These are phyloP conservation scores for Starmerella riodocensis DNA, from an alignment of 805 yeast genomes.

Conservation along the genomic window DNA sequence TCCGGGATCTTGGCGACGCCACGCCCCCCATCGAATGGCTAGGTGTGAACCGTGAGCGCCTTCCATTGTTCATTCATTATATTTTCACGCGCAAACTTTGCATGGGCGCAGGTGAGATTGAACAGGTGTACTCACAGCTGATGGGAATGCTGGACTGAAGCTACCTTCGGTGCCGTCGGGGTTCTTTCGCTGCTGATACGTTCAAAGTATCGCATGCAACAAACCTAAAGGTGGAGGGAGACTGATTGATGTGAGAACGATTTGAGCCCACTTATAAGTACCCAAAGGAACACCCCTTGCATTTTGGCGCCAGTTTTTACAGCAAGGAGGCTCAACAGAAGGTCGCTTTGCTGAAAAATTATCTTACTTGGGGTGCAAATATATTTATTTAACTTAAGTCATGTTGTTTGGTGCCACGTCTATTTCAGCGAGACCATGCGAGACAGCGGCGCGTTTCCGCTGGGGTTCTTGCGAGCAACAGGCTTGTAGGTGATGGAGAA, in stretches of 20 bases:
- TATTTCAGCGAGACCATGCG: conserved; percentile 25
- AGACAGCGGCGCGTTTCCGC: conserved; percentile 24
- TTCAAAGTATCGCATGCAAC: too few relatives aligned
- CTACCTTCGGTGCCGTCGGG: too few relatives aligned
- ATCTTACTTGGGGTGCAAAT: conserved; percentile 3
- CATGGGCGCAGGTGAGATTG: conserved; percentile 57
- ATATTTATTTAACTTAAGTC: conserved; percentile 8
- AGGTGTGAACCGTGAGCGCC: conserved; percentile 74
- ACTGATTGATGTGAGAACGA: too few relatives aligned
- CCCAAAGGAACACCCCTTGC: too few relatives aligned
- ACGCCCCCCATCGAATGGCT: conserved; percentile 98
- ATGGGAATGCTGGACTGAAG: conserved; percentile 14
- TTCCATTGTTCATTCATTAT: conserved; percentile 82
- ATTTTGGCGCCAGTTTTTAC: too few relatives aligned
- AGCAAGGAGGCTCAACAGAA: not conserved
- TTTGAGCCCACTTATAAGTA: too few relatives aligned
- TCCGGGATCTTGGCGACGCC: conserved; percentile 86
- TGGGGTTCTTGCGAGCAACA: conserved; percentile 85
- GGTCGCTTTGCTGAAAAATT: not conserved
- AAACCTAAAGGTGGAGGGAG: too few relatives aligned
- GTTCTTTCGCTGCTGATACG: too few relatives aligned
- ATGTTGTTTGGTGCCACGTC: conserved; percentile 3
- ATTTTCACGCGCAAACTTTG: conserved; percentile 61
- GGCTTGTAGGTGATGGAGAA: conserved; percentile 99
- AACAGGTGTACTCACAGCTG: conserved; percentile 14